Evolutionary conservation across 139 green algal species (phyloP), one percentile per base, ranked within the genome.

Genomic region (Ettlia oleoabundans): DNA sequence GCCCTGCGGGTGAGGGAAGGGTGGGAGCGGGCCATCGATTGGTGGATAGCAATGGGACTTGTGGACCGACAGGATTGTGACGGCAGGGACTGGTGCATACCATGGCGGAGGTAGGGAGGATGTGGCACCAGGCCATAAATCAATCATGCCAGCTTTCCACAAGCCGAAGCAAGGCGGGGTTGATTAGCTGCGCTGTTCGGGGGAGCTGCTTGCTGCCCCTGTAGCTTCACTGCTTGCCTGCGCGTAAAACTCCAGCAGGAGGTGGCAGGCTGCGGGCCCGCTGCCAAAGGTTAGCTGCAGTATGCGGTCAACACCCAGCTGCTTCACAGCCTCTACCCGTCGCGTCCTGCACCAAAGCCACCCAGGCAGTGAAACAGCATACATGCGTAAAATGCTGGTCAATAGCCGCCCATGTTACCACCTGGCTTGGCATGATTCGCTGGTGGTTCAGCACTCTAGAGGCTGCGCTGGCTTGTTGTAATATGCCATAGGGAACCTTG

Each of bases 221-320:
- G 15, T 22, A 9, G 18, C 55, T 22, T 9, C 18, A 5, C 55
- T 18, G 32, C 41, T 30, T 24, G 92, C 93, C 89, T 94, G 89
- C 3, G 95, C 92, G 84, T 98, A 99, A 67, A 99, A 92, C 89
- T 99, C 97, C 63, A 99, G 88, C 35, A 99, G 91, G 10, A 99
- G 84, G 89, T 99, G 95, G 83, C 94, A 86, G 51, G 87, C 88
- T 2, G 78, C 85, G 1, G 98, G 93, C 0, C 95, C 96, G 15
- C 55, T 86, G 30, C 96, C 95, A 88, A 99, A 98, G 24, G 92
- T 92, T 69, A 99, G 95, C 80, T 98, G 94, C 61, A 98, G 91
- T 38, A 99, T 90, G 66, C 97, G 90, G 87, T 99, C 96, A 35
- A 98, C 90, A 15, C 96, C 96, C 68, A 99, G 91, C 92, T 99